Evolutionary conservation across 108 stramenopile genomes (phyloP), one percentile per base, ranked within the genome.

Genomic region (Craspedostauros australis): DNA sequence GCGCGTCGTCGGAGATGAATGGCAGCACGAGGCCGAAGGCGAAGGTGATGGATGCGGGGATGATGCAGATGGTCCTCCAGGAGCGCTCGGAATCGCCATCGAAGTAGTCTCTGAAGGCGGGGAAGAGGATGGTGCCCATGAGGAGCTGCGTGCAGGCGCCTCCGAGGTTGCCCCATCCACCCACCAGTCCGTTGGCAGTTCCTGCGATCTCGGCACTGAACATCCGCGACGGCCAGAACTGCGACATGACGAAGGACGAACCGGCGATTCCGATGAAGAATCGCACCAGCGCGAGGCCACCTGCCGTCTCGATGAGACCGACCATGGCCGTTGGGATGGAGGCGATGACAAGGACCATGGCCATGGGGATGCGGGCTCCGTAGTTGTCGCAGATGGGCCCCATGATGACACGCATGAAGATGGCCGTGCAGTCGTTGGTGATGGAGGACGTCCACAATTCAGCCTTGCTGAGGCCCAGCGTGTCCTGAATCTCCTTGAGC

Each of bases 381-480:
- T 70, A 80, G 27, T 68, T 72, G 59, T 95, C 93, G 65, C 84
- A 86, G 27, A 93, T 46, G 19, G 94, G 87, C 9, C 91, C 91
- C 15, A 78, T 58, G 9, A 88, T 16, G 54, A 91, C 64, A 14
- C 93, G 75, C 55, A 76, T 70, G 25, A 86, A 65, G 33, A 91
- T 80, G 0, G 82, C 84, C 23, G 76, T 75, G 56, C 76, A 53
- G 41, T 83, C 84, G 29, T 76, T 59, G 22, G 54, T 43, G 34
- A 94, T 85, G 50, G 71, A 76, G 46, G 83, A 82, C 4, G 79
- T 81, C 80, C 82, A 88, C 28, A 91, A 40, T 46, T 91, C 53
- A 56, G 77, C 49, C 43, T 71, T 78, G 55, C 64, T 68, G 23
- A 94, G 50, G 19, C 47, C 76, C 7, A 94, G 79, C 7, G 68